Evolutionary conservation across 2,329 filamentous ascomycete species (phyloP).

Genomic region (Botrytis hyacinthi): DNA sequence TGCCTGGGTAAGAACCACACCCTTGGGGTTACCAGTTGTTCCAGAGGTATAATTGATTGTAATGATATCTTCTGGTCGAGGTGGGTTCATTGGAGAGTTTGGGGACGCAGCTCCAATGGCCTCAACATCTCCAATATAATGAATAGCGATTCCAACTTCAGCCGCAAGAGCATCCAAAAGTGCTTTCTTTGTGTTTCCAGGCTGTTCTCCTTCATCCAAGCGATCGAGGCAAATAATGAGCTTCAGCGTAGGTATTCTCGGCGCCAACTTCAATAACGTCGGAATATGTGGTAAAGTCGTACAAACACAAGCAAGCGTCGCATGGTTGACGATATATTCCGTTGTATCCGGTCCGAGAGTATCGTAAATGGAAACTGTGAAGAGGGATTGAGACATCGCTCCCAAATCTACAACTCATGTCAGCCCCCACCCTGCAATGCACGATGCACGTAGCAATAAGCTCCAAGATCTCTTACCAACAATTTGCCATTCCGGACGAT

Average conservation of each 20-base stretch:
- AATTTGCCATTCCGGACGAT: constrained; percentile 86
- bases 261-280: constrained; percentile 72
- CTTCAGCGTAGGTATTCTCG: constrained; percentile 78
- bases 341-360: constrained; percentile 87
- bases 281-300: constrained; percentile 80
- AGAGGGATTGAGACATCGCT: constrained; percentile 82
- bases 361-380: constrained; percentile 91
- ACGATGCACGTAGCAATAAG: not conserved
- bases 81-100: constrained; percentile 63
- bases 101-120: constrained; percentile 70
- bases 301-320: constrained; percentile 70
- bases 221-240: constrained; percentile 84
- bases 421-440: constrained; percentile 15
- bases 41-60: constrained; percentile 93
- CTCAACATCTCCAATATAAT: constrained; percentile 79
- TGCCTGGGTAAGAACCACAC: constrained; percentile 77
- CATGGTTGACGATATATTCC: constrained; percentile 95
- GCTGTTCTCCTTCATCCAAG: constrained; percentile 73
- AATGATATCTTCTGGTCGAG: constrained; percentile 70
- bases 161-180: constrained; percentile 73
- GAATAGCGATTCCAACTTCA: constrained; percentile 72
- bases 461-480: constrained; percentile 50
- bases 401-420: constrained; percentile 65
- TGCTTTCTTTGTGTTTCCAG: constrained; percentile 74
- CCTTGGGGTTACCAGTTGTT: constrained; percentile 80